Base-by-base conservation (phyloP, 345 rosid genomes). In the Sonneratia alba region DNA sequence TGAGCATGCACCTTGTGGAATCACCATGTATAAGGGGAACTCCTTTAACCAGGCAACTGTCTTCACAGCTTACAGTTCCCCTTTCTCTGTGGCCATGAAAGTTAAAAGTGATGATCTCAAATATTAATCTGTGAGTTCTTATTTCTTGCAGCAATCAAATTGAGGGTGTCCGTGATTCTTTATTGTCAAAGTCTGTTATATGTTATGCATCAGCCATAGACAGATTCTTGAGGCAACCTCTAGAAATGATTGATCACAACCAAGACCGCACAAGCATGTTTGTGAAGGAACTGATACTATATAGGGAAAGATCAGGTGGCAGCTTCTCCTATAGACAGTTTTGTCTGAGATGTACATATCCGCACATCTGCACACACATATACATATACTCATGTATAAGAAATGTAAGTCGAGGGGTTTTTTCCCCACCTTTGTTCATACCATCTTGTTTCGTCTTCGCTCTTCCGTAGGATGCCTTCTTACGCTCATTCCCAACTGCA, bases 41-140 rank as follows among this genome's bases (percentile, higher is more conserved):
- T 78, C 88, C 64, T 87, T 83, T 83, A 85, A 79, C 76, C 90
- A 88, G 91, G 93, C 87, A 75, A 79, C 79, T 70, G 38, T 69
- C 27, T 38, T 36, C 49, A 38, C 48, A 7, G 1, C 36, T 36
- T 53, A 42, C 40, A 19, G 40, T 37, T 13, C n/a, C 72, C 36
- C 49, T 27, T 49, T 45, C 14, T 47, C 6, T 0, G 34, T 48
- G 12, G 27, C 51, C 2, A 40, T 27, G 32, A 27, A 0, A 27
- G 32, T 27, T 27, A 27, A 27, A 27, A 27, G 32, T 27, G 32
- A 27, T 27, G 32, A 27, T 27, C 32, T 27, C 32, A 27, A 27
- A 27, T 27, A 27, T 27, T 42, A 42, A 4, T 42, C 45, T 42
- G 45, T 62, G 27, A 32, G 34, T 10, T 57, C 3, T 62, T 32